Percentiles rank a stretch among this genome's conserved stretches.
phyloP scores from a whole-genome alignment of 2,329 filamentous ascomycete genomes.

The Beauveria caledonica region DNA sequence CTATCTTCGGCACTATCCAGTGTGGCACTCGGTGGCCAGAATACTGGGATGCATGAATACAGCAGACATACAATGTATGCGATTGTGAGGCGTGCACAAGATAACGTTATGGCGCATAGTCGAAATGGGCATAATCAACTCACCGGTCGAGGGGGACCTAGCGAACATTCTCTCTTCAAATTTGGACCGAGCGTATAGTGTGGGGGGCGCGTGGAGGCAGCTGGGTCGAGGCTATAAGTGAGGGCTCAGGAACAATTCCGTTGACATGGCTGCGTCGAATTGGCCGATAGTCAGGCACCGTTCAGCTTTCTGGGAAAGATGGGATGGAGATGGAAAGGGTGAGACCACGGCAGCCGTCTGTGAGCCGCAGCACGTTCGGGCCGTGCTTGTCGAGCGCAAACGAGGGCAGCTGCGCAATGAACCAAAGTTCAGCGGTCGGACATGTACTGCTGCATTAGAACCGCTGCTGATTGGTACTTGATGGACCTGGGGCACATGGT shows the following conservation, averaged over 20 bases:
- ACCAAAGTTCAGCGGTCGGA: not conserved
- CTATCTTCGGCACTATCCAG: not conserved
- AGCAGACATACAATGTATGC: not conserved
- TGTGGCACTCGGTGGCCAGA: not conserved
- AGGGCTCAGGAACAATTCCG: not conserved
- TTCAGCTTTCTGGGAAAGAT: not conserved
- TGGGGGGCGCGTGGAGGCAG: not conserved
- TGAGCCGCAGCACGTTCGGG: not conserved
- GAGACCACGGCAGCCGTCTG: not conserved
- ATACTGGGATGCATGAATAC: not conserved
- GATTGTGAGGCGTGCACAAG: not conserved
- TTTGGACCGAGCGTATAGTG: not conserved
- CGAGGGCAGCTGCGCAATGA: not conserved
- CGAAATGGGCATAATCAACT: not conserved
- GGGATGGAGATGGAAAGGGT: not conserved
- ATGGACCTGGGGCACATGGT: not conserved
- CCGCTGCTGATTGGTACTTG: not conserved
- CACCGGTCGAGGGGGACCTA: not conserved
- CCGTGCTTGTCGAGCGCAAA: not conserved
- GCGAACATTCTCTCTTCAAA: not conserved
- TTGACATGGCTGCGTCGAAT: not conserved
- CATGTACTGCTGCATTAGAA: not conserved
- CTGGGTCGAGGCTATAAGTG: too few relatives aligned
- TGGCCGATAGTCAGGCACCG: not conserved
- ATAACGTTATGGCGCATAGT: not conserved